phyloP scores from a whole-genome alignment of 768 basidiomycete genomes.

The Termitomyces sp. region DNA sequence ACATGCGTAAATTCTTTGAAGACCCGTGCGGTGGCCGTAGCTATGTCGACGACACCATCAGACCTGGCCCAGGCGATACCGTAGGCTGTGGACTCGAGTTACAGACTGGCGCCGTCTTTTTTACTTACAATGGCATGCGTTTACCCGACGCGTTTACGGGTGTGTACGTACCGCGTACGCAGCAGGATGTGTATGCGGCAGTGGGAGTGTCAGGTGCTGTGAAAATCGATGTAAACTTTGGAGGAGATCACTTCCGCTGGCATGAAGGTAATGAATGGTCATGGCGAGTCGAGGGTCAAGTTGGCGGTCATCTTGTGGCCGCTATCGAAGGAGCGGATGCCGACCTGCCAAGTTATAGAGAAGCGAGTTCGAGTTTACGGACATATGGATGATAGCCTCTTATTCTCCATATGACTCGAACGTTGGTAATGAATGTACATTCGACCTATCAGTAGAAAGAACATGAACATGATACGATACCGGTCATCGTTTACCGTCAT shows the following conservation, averaged over 20 bases:
- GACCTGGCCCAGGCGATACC: slow-evolving; percentile 39
- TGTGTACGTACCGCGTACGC: slow-evolving; percentile 44
- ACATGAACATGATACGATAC: slow-evolving; percentile 1
- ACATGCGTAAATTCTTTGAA: slow-evolving; percentile 69
- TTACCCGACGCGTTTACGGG: slow-evolving; percentile 55
- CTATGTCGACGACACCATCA: slow-evolving; percentile 27
- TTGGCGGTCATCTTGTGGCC: slow-evolving; percentile 45
- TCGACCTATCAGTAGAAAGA: background rate
- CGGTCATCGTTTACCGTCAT: slow-evolving; percentile 19
- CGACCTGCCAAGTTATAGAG: slow-evolving; percentile 39
- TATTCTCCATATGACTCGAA: background rate
- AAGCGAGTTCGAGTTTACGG: background rate
- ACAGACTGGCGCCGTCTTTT: slow-evolving; percentile 46
- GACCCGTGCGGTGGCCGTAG: slow-evolving; percentile 60
- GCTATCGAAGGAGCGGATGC: slow-evolving; percentile 25
- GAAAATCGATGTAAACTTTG: slow-evolving; percentile 62
- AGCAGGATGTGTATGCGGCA: slow-evolving; percentile 58
- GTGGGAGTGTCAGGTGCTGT: slow-evolving; percentile 51
- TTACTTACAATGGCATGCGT: slow-evolving; percentile 55
- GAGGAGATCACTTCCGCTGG: slow-evolving; percentile 54
- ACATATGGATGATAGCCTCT: background rate
- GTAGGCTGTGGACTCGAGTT: slow-evolving; percentile 66
- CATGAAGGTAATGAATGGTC: slow-evolving; percentile 57
- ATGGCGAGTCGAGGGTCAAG: slow-evolving; percentile 59
- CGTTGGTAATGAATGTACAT: background rate